phyloP scores from a whole-genome alignment of 345 rosid species.

The Salix brachista region DNA sequence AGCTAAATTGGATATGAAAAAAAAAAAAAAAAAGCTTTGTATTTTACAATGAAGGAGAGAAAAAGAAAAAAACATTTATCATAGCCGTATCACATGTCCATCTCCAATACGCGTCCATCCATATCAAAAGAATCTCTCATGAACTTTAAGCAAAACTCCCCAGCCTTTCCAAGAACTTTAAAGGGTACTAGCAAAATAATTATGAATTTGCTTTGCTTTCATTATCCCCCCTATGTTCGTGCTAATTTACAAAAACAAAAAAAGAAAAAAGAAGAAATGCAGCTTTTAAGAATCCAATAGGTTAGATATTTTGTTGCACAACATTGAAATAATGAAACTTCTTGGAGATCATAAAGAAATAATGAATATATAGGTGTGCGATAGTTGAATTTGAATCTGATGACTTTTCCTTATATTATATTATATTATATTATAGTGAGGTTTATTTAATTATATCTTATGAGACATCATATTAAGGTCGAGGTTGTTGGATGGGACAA shows the following conservation, averaged over 20 bases:
- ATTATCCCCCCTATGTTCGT: neutral
- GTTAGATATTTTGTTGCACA: neutral
- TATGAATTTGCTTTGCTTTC: slow-evolving; percentile 23
- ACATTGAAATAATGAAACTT: neutral
- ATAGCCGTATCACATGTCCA: no score
- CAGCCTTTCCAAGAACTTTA: slow-evolving; percentile 32
- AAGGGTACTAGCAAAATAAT: slow-evolving; percentile 20
- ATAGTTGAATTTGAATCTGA: neutral
- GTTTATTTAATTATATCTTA: no score
- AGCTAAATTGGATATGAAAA: no score
- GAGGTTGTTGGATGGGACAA: neutral
- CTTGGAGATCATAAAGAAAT: neutral
- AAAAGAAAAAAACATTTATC: no score
- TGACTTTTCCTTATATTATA: neutral
- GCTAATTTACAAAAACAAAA: neutral
- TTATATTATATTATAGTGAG: no score
- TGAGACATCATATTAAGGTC: neutral
- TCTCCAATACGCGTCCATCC: no score
- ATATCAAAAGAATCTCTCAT: slow-evolving; percentile 27
- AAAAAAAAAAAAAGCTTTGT: no score
- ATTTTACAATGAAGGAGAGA: no score
- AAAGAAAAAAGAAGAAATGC: neutral
- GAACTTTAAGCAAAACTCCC: slow-evolving; percentile 30
- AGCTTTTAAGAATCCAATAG: neutral
- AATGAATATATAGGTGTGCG: neutral